Base-by-base conservation (phyloP, 768 basidiomycete genomes). In the Leccinum boreale region DNA sequence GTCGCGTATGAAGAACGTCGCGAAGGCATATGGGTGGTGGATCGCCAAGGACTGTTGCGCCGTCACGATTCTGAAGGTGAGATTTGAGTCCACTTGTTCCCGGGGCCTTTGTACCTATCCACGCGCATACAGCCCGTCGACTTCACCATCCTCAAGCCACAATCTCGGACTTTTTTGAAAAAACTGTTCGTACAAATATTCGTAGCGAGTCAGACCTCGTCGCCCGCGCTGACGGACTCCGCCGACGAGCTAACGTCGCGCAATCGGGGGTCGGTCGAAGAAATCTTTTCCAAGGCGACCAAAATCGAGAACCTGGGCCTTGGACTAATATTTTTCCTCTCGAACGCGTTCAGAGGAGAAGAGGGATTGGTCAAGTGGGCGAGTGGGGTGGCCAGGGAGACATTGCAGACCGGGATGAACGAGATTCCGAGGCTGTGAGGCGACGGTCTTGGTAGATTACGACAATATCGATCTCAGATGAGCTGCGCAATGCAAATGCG, bases 1-100 rank as follows among this genome's bases (percentile, higher is more conserved):
- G 5, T 77, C 81, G 19, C 82, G 87, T 53, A 69, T 85, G 54
- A 74, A 70, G 33, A 95, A 98, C 66, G 75, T 94, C 5, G 94
- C 95, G 12, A 85, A 81, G 63, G 89, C 89, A 6, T 92, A 92
- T 62, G 94, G 85, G 2, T 99, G 95, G 93, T 93, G 92, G 85
- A 83, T 97, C 44, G 90, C 92, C 5, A 93, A 93, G 70, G 91
- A 89, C 60, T 84, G 83, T 11, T 77, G 90, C 28, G 79, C 85
- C 23, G 74, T 98, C 48, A 78, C 83, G 1, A 82, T 97, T 8
- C 76, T 98, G 56, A 98, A 98, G 83, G 95, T 95, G 56, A 56
- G 71, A 3, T 23, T 21, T 10, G 8, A 17, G 3, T 55, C 23
- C 15, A 19, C 29, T n/a, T 33, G 51, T 53, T 4, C 6, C 4